Conservation (phyloP, 441 rosid species). For the Gossypium aridum region DNA sequence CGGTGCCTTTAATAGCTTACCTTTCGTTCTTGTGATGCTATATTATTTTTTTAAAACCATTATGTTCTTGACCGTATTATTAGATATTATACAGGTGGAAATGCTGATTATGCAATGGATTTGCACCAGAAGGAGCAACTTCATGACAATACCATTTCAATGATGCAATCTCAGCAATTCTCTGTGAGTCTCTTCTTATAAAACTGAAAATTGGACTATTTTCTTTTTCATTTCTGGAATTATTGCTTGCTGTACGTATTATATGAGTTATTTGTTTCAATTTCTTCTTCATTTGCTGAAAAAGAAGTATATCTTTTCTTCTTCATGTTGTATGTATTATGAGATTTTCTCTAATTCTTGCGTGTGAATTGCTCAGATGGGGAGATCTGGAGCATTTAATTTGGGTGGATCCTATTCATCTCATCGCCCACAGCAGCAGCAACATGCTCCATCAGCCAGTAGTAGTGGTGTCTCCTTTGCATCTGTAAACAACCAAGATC, state of each 20-base stretch:
- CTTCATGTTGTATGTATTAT: neutral
- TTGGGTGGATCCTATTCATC: conserved; percentile 70
- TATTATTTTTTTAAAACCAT: neutral
- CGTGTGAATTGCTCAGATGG: conserved; percentile 54
- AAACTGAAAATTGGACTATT: conserved; percentile 10
- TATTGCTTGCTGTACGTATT: neutral
- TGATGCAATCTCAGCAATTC: conserved; percentile 97
- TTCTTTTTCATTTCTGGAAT: neutral
- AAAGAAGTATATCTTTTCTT: neutral
- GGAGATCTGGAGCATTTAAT: conserved; percentile 84
- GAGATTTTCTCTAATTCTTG: conserved; percentile 14
- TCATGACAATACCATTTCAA: conserved; percentile 75
- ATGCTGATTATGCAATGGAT: conserved; percentile 85
- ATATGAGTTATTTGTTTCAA: conserved; percentile 2
- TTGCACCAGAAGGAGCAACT: conserved; percentile 95
- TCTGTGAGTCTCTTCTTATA: conserved; percentile 50
- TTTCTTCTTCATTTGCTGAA: neutral
- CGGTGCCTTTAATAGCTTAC: neutral
- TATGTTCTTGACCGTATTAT: conserved; percentile 22
- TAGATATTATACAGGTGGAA: conserved; percentile 55
- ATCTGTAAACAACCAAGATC: conserved; percentile 64
- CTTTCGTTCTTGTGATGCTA: neutral
- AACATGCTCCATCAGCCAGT: conserved; percentile 66
- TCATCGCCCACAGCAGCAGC: conserved; percentile 92
- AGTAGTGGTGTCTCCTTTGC: conserved; percentile 68